A percentile compares a stretch with the other conserved stretches of the same genome.
These are phyloP conservation scores for Fusarium decemcellulare DNA, from an alignment of 2,329 filamentous ascomycete species.

Conservation along the genomic window DNA sequence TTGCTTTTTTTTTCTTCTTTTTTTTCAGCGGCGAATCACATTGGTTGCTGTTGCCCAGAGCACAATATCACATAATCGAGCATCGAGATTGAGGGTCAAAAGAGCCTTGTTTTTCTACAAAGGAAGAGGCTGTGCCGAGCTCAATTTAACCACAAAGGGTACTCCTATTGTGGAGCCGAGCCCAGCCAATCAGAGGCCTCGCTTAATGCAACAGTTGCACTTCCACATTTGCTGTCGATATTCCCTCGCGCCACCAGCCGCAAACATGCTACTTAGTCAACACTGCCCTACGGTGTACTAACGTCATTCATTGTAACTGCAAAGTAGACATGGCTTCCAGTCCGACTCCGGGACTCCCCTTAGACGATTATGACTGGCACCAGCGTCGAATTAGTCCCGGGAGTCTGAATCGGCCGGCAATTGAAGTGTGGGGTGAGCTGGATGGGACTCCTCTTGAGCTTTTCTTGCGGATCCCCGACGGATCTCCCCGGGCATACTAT, in stretches of 20 bases:
- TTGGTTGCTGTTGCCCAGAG: too few relatives aligned
- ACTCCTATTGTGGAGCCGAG: too few relatives aligned
- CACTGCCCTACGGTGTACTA: neutral
- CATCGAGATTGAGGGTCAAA: too few relatives aligned
- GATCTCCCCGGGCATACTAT: constrained; percentile 4
- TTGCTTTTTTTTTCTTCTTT: neutral
- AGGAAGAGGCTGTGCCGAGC: too few relatives aligned
- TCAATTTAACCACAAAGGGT: too few relatives aligned
- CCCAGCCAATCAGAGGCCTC: too few relatives aligned
- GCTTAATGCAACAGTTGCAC: too few relatives aligned
- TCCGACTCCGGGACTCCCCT: neutral
- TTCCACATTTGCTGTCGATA: neutral
- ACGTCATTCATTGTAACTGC: neutral
- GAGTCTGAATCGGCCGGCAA: neutral
- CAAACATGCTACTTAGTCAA: neutral
- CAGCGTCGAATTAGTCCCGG: neutral
- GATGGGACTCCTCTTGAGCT: neutral
- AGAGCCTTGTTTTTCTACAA: too few relatives aligned
- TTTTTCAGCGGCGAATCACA: neutral
- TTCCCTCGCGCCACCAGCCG: neutral
- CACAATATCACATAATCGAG: too few relatives aligned
- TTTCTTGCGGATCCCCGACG: constrained; percentile 5
- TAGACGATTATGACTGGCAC: constrained; percentile 5
- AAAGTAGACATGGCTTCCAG: neutral
- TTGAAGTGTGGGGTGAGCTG: neutral